These are phyloP conservation scores for Phytophthora aleatoria DNA, from an alignment of 352 stramenopile species.

Conservation along the genomic window DNA sequence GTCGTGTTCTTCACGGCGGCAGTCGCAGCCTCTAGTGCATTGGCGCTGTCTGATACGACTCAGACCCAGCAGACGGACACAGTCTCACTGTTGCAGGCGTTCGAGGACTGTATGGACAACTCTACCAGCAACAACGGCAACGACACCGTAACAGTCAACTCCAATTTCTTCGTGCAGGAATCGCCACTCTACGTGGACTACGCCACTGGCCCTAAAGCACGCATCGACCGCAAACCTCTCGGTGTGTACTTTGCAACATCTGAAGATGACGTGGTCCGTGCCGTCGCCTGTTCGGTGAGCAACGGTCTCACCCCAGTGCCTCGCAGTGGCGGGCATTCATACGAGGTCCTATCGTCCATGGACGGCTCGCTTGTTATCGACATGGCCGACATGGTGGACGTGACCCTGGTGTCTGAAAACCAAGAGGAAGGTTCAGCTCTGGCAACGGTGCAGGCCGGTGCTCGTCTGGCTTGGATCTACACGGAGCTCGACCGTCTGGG, in stretches of 20 bases:
- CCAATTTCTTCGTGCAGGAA: constrained; percentile 43
- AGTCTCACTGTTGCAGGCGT: constrained; percentile 22
- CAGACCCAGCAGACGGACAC: constrained; percentile 15
- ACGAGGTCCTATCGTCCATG: constrained; percentile 64
- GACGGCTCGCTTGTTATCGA: constrained; percentile 61
- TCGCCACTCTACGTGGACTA: constrained; percentile 49
- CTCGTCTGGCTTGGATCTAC: constrained; percentile 52
- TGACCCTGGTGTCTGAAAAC: constrained; percentile 39
- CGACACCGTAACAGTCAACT: constrained; percentile 24
- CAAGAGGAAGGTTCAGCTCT: constrained; percentile 37
- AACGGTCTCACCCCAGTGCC: constrained; percentile 46
- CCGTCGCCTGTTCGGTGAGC: constrained; percentile 42
- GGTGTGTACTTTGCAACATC: constrained; percentile 53
- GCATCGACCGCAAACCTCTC: constrained; percentile 47
- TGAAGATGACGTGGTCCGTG: constrained; percentile 49
- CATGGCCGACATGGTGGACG: constrained; percentile 58
- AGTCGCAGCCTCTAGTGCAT: constrained; percentile 11
- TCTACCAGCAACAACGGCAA: constrained; percentile 18
- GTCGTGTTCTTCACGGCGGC: constrained; percentile 21
- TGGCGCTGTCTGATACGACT: constrained; percentile 11
- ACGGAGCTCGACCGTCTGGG: constrained; percentile 47
- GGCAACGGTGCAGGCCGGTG: constrained; percentile 45
- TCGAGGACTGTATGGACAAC: constrained; percentile 37
- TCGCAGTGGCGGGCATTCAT: constrained; percentile 57
- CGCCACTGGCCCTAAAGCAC: constrained; percentile 55